A percentile compares a stretch with the other conserved stretches of the same genome.
phyloP scores from a whole-genome alignment of 78 protist species.

The Cyanophora paradoxa region DNA sequence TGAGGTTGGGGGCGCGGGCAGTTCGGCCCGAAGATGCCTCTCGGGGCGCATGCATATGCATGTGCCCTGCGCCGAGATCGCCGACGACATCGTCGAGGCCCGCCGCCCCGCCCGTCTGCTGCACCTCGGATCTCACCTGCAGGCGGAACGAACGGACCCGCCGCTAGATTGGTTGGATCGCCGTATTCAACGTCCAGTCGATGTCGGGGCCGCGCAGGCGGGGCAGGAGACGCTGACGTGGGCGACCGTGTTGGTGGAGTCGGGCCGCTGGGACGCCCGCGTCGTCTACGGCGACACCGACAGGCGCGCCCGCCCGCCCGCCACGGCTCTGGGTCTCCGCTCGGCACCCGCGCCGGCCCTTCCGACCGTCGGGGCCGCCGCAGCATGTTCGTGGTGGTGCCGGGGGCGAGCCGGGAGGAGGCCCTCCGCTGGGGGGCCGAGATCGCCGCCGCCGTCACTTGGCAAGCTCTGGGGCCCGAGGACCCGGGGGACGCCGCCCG shows the following conservation, averaged over 20 bases:
- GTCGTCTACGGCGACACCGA: slow-evolving; percentile 98
- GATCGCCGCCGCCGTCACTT: slow-evolving; percentile 73
- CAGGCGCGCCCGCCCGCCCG: too few species aligned
- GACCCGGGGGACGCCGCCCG: too few species aligned
- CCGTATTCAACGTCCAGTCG: too few species aligned
- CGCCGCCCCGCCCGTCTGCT: slow-evolving; percentile 52
- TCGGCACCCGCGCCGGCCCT: too few species aligned
- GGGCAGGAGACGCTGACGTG: slow-evolving; percentile 74
- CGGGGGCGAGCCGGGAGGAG: slow-evolving; percentile 56
- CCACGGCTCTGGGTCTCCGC: too few species aligned
- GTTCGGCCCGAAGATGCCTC: slow-evolving; percentile 82
- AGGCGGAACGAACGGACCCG: too few species aligned
- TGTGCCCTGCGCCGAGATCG: slow-evolving; percentile 94
- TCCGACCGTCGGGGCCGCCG: too few species aligned
- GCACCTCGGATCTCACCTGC: neutral
- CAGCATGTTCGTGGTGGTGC: slow-evolving; percentile 80
- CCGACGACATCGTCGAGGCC: slow-evolving; percentile 94
- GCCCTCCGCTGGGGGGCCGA: slow-evolving; percentile 70
- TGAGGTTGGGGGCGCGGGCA: too few species aligned
- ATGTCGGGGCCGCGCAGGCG: neutral
- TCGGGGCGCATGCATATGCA: slow-evolving; percentile 93
- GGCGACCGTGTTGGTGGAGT: slow-evolving; percentile 52
- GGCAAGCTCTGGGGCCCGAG: too few species aligned
- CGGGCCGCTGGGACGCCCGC: slow-evolving; percentile 20
- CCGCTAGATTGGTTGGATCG: too few species aligned